phyloP scores from a whole-genome alignment of 2,329 filamentous ascomycete genomes.

The Cyclaneusma minus region DNA sequence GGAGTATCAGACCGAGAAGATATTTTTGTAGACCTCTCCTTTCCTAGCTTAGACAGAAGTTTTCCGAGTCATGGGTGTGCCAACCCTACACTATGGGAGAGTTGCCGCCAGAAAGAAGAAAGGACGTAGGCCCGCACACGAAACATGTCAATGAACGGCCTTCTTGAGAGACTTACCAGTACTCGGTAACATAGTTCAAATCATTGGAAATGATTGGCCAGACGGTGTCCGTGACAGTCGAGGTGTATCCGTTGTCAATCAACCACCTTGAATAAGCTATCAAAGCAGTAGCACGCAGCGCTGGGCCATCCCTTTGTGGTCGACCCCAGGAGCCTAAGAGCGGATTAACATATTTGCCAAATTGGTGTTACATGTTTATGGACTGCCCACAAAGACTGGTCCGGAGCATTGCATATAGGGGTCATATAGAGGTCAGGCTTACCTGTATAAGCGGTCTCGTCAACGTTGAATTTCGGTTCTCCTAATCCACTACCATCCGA shows the following conservation, averaged over 20 bases:
- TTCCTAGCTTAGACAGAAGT: no score
- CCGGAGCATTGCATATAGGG: no score
- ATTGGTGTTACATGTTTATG: no score
- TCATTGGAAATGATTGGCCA: conserved; percentile 70
- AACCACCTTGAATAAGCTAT: conserved; percentile 61
- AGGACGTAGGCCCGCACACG: neutral
- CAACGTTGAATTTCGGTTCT: conserved; percentile 59
- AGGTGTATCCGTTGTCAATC: conserved; percentile 39
- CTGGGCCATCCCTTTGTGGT: conserved; percentile 66
- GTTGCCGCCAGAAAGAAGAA: neutral
- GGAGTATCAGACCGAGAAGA: no score
- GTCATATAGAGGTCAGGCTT: no score
- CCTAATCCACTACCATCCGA: conserved; percentile 36
- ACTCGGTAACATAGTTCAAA: conserved; percentile 57
- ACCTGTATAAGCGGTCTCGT: conserved; percentile 47
- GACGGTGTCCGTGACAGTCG: conserved; percentile 30
- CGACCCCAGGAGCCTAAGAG: conserved; percentile 58
- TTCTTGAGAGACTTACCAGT: conserved; percentile 35
- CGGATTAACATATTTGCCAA: no score
- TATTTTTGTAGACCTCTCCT: no score
- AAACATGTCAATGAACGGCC: no score
- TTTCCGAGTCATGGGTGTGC: neutral
- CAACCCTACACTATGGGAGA: neutral
- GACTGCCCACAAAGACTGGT: no score
- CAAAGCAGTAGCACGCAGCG: conserved; percentile 59